Conservation (phyloP, 169 alveolate genomes). For the Neospora caninum region DNA sequence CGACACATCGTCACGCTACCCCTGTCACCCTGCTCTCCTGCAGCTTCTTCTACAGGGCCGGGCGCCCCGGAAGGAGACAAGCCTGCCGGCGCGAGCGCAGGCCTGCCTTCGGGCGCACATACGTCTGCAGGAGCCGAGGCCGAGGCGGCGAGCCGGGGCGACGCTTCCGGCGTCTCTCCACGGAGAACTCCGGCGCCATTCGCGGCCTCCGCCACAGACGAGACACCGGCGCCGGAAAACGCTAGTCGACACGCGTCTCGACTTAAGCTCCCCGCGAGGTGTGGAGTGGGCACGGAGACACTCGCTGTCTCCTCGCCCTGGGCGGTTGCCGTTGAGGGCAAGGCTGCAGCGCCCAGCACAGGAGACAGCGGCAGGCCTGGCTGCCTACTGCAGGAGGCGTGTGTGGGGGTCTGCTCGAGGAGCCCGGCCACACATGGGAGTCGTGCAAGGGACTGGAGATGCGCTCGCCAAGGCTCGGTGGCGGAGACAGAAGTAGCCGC, state of each 20-base stretch:
- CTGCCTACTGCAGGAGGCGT: not conserved
- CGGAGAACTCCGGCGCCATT: too few relatives aligned
- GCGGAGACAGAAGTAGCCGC: not conserved
- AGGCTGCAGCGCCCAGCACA: too few relatives aligned
- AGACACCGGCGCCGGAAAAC: too few relatives aligned
- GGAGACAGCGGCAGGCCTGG: too few relatives aligned
- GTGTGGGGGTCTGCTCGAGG: not conserved
- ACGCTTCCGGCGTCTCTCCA: not conserved
- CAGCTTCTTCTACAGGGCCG: not conserved
- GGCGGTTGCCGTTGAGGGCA: too few relatives aligned
- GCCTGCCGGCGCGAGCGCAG: not conserved
- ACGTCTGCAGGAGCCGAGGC: not conserved
- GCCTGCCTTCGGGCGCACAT: not conserved
- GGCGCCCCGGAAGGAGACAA: not conserved
- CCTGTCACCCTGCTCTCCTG: not conserved
- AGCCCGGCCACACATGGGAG: not conserved
- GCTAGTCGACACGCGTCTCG: too few relatives aligned
- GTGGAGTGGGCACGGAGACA: too few relatives aligned
- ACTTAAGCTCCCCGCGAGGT: too few relatives aligned
- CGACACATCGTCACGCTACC: too few relatives aligned
- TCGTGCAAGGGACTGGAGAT: not conserved
- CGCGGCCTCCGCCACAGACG: too few relatives aligned
- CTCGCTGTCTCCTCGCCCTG: too few relatives aligned
- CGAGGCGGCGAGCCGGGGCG: not conserved
- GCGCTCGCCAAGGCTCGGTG: not conserved